These are phyloP conservation scores for Protomyces pachydermus DNA, from an alignment of 1,139 yeast species.

Conservation along the genomic window DNA sequence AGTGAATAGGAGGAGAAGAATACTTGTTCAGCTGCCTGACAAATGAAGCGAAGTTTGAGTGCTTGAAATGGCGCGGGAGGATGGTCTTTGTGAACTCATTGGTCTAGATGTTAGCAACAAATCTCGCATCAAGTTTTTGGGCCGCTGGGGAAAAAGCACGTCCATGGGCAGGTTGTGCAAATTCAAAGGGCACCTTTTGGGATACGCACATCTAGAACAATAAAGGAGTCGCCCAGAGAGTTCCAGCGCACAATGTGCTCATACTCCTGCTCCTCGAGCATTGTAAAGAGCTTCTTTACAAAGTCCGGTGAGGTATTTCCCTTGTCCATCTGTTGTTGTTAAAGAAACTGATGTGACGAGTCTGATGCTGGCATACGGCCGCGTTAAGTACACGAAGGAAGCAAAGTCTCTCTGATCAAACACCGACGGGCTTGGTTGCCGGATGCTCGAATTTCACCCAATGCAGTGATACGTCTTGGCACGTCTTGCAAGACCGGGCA, in stretches of 20 bases:
- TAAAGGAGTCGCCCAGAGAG: constrained; percentile 72
- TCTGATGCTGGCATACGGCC: not conserved
- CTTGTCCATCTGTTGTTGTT: not conserved
- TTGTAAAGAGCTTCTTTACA: constrained; percentile 42
- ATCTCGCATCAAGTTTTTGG: not conserved
- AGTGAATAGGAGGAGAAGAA: not conserved
- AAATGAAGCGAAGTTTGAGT: constrained; percentile 88
- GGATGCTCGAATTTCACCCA: too few species aligned
- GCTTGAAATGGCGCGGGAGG: constrained; percentile 88
- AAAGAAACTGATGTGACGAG: not conserved
- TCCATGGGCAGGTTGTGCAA: too few species aligned
- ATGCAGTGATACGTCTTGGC: too few species aligned
- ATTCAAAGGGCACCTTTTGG: not conserved
- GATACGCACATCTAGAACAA: constrained; percentile 57
- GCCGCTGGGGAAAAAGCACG: too few species aligned
- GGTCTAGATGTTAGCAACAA: constrained; percentile 55
- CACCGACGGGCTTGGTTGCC: too few species aligned
- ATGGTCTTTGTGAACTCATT: constrained; percentile 81
- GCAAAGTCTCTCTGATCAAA: too few species aligned
- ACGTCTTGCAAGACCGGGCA: too few species aligned
- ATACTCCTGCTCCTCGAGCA: constrained; percentile 77
- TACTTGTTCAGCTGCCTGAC: constrained; percentile 87
- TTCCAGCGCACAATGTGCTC: constrained; percentile 79
- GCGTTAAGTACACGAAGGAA: too few species aligned
- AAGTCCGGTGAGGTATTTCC: not conserved